Evolutionary conservation across 805 yeast genomes (phyloP), one percentile per base, ranked within the genome.

Genomic region (Ogataea siamensis): DNA sequence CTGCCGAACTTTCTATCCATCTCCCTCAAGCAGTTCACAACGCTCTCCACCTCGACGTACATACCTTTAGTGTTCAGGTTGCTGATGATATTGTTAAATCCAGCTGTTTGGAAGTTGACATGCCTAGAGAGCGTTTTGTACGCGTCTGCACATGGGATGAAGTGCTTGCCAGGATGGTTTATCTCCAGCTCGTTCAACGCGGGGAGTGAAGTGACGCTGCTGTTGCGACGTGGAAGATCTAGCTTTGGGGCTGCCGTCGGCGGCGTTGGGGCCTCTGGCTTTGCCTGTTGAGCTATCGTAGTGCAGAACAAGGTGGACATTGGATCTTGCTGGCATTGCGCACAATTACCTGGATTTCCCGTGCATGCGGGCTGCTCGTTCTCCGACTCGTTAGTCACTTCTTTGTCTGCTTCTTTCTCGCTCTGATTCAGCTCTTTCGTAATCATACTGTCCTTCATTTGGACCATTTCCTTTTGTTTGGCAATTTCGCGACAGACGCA

Each of bases 1-100:
- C 57, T 54, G 8, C 60, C 60, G 46, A 79, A 67, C 50, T 81
- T 69, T 54, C 85, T 71, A 59, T 88, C 96, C 54, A 88, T 67
- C 51, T 87, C 93, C 23, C 95, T 68, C 45, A 87, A 64, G 14
- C 87, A 88, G 51, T 83, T 83, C 20, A 93, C 95, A 22, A 88
- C 93, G 50, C 87, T 78, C 53, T 83, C 87, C n/a, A 85, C 95
- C 54, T 88, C 96, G 32, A 88, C 95, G 53, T 83, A 87, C 83
- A 85, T 84, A 3, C 95, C 96, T 46, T 83, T 68, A 1, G 94
- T 84, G 20, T 83, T 78, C 48, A 87, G 70, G 50, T 82, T 77
- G 10, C 84, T 84, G 4, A 87, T 88, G 45, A 87, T 66, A 2
- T 80, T 75, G 38, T 83, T 76, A 54, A 87, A 78, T 46, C 86